Evolutionary conservation across 495 filamentous ascomycete species (phyloP).

Genomic region (Penicillium cinerascens): DNA sequence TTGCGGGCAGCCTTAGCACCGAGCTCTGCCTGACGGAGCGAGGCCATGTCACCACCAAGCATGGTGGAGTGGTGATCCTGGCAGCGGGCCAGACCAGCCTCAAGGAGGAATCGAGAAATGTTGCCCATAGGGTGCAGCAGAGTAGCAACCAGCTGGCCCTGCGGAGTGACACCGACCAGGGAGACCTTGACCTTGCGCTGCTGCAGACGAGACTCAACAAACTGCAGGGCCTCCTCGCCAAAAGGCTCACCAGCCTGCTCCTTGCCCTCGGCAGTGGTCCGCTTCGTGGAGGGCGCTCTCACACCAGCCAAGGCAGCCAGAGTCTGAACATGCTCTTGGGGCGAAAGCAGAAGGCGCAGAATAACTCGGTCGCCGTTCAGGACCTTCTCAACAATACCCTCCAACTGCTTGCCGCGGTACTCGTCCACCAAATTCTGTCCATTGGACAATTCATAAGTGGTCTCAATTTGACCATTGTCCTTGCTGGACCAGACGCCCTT

Average conservation of each 20-base stretch:
- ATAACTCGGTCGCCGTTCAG: slow-evolving; percentile 86
- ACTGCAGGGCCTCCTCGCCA: slow-evolving; percentile 80
- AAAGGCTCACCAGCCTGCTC: slow-evolving; percentile 82
- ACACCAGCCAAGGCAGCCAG: slow-evolving; percentile 89
- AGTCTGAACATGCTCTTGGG: slow-evolving; percentile 77
- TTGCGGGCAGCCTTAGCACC: slow-evolving; percentile 68
- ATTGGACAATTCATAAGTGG: slow-evolving; percentile 71
- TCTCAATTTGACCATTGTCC: slow-evolving; percentile 62
- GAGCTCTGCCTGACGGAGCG: slow-evolving; percentile 83
- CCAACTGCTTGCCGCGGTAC: slow-evolving; percentile 72
- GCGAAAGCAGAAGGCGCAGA: slow-evolving; percentile 70
- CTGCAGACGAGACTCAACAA: slow-evolving; percentile 77
- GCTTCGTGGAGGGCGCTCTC: slow-evolving; percentile 78
- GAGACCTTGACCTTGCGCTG: slow-evolving; percentile 81
- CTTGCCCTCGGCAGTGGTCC: slow-evolving; percentile 72
- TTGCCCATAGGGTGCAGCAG: slow-evolving; percentile 86
- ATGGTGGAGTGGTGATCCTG: slow-evolving; percentile 90
- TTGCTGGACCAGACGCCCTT: slow-evolving; percentile 72
- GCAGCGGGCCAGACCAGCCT: slow-evolving; percentile 85
- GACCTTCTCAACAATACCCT: slow-evolving; percentile 83
- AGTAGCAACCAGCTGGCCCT: slow-evolving; percentile 74
- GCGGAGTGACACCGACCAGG: slow-evolving; percentile 80
- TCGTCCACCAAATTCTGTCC: slow-evolving; percentile 67
- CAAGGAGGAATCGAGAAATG: slow-evolving; percentile 82
- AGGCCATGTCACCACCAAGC: slow-evolving; percentile 80